Base-by-base conservation (phyloP, 1,284 basidiomycete species). In the Cryptococcus sp. region DNA sequence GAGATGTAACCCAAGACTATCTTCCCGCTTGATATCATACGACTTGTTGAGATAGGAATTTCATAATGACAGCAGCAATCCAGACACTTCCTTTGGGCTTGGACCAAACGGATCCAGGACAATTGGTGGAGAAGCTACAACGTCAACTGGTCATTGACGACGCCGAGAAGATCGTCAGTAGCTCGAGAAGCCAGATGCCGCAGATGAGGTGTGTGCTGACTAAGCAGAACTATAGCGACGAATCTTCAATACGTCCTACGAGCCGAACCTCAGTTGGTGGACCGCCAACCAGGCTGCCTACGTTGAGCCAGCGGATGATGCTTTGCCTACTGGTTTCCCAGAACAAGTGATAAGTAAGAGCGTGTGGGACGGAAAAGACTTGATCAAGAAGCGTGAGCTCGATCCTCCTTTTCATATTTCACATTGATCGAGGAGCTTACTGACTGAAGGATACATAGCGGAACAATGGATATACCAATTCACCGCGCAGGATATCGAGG, bases 341-440 rank as follows among this genome's bases (percentile, higher is more conserved):
- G 58, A 59, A 22, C 56, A 62, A 23, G 54, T 59, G 31, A 40
- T 20, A 23, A 27, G 57, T 25, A 22, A 51, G 5, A 68, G 60
- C 50, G 27, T 64, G 10, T 70, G 68, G 68, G 66, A 70, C 23
- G 68, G 68, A 6, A 60, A 66, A 47, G 50, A 54, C 1, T 51
- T 70, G 41, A 63, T 68, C 53, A 62, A 68, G 46, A 47, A 70
- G 48, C 66, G 66, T 66, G 42, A 62, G 67, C 64, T 2, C 19
- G 20, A n/a, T 7, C 5, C 19, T 25, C 5, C 35, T 44, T 35
- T n/a, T n/a, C n/a, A n/a, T n/a, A n/a, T n/a, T 15, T 4, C 22
- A 5, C 50, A 13, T 3, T 1, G n/a, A 13, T 20, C 7, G 22
- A 25, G 20, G 20, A n/a, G n/a, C n/a, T 3, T 41, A 44, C 54